phyloP scores from a whole-genome alignment of 1,284 basidiomycete species.

The Ceratobasidium theobromae region DNA sequence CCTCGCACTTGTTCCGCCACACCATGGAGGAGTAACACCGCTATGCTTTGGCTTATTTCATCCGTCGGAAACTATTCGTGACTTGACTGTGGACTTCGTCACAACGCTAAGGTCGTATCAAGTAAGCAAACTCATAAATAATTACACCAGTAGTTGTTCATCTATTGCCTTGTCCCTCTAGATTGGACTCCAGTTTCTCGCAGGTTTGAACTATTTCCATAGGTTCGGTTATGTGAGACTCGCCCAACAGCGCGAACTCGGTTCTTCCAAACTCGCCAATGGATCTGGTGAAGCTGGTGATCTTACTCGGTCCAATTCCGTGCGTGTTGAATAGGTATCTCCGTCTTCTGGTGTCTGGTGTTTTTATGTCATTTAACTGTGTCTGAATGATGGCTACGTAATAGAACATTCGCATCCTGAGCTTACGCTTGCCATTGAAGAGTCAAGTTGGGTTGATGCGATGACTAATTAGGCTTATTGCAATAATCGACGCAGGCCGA shows the following conservation, averaged over 20 bases:
- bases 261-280: background rate
- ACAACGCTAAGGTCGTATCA: constrained; percentile 73
- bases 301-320: constrained; percentile 4
- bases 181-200: constrained; percentile 84
- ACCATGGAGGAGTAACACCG: constrained; percentile 80
- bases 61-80: constrained; percentile 71
- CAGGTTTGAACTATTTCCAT: constrained; percentile 88
- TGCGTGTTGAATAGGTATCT: background rate
- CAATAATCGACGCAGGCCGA: too few species aligned
- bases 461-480: too few species aligned
- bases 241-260: constrained; percentile 58
- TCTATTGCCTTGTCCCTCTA: constrained; percentile 47
- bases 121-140: constrained; percentile 52
- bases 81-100: constrained; percentile 80
- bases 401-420: too few species aligned
- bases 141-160: constrained; percentile 3
- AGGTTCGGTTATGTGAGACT: constrained; percentile 81
- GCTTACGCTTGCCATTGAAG: too few species aligned
- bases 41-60: constrained; percentile 91
- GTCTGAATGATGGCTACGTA: too few species aligned
- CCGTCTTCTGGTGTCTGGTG: too few species aligned
- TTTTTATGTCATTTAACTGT: too few species aligned
- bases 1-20: constrained; percentile 72
- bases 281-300: background rate
- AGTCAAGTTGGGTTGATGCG: too few species aligned